phyloP scores from a whole-genome alignment of 768 basidiomycete species.

The Trametes sanguinea region DNA sequence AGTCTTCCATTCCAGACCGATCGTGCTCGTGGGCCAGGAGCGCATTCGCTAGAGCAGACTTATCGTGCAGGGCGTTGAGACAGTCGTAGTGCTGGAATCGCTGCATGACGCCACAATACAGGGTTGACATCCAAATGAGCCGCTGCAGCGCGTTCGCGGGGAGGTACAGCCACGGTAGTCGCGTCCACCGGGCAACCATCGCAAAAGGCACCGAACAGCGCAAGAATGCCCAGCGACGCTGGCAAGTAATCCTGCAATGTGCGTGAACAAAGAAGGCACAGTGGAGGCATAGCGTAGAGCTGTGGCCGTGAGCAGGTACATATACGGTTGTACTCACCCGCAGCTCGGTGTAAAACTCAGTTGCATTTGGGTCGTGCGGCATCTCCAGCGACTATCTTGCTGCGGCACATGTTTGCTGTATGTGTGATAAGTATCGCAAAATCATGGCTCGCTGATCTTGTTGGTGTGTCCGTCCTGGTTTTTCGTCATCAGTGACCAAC shows the following conservation, averaged over 20 bases:
- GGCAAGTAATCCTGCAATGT: background rate
- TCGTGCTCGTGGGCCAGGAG: no score
- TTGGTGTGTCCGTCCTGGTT: no score
- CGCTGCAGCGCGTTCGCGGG: constrained; percentile 8
- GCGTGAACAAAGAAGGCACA: no score
- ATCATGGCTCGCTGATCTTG: background rate
- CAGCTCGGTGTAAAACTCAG: no score
- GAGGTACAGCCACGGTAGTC: background rate
- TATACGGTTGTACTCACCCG: background rate
- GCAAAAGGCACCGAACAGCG: background rate
- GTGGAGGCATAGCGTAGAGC: background rate
- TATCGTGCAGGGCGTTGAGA: background rate
- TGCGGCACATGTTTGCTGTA: no score
- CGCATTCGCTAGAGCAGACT: background rate
- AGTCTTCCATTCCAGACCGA: no score
- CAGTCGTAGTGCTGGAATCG: background rate
- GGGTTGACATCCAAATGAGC: background rate
- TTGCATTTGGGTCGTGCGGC: no score
- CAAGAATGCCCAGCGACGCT: background rate
- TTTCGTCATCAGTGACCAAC: background rate
- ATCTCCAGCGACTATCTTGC: no score
- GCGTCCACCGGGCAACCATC: constrained; percentile 6
- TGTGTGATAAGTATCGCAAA: no score
- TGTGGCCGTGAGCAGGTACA: background rate
- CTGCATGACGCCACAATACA: background rate